A percentile compares a stretch with the other conserved stretches of the same genome.
Evolutionary conservation across 768 basidiomycete genomes (phyloP).

Genomic region (Tulasnella sp.): DNA sequence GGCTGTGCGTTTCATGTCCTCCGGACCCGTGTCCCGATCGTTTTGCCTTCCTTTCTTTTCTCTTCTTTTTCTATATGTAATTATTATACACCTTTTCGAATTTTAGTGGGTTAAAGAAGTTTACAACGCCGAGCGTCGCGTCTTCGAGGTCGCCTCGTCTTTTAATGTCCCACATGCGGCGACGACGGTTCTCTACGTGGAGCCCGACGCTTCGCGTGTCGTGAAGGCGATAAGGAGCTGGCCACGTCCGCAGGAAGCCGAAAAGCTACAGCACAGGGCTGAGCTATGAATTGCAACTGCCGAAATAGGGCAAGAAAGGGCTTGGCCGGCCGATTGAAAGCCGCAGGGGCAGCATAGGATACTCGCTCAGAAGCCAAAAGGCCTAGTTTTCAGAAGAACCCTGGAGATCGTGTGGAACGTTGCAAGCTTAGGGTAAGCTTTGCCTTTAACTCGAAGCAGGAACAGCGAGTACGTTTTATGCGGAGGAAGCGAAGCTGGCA

Average conservation of each 20-base stretch:
- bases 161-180: not conserved
- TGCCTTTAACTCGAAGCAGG: slow-evolving; percentile 7
- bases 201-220: not conserved
- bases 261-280: not conserved
- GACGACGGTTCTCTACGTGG: not conserved
- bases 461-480: not conserved
- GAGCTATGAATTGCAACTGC: not conserved
- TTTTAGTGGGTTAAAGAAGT: slow-evolving; percentile 17
- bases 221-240: slow-evolving; percentile 5
- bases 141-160: slow-evolving; percentile 4
- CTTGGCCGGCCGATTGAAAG: not conserved
- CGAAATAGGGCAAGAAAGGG: not conserved
- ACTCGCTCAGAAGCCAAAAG: not conserved
- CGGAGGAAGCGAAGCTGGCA: not conserved
- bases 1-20: slow-evolving; percentile 11
- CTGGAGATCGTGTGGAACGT: not conserved
- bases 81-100: slow-evolving; percentile 17
- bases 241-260: slow-evolving; percentile 4
- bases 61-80: slow-evolving; percentile 18
- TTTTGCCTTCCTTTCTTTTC: slow-evolving; percentile 2
- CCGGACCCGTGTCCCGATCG: slow-evolving; percentile 7
- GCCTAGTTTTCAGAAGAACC: not conserved
- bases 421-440: slow-evolving; percentile 13
- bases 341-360: slow-evolving; percentile 3
- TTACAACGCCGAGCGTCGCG: not conserved